Conservation (phyloP, 2,329 filamentous ascomycete species). For the Aspergillus arachidicola region DNA sequence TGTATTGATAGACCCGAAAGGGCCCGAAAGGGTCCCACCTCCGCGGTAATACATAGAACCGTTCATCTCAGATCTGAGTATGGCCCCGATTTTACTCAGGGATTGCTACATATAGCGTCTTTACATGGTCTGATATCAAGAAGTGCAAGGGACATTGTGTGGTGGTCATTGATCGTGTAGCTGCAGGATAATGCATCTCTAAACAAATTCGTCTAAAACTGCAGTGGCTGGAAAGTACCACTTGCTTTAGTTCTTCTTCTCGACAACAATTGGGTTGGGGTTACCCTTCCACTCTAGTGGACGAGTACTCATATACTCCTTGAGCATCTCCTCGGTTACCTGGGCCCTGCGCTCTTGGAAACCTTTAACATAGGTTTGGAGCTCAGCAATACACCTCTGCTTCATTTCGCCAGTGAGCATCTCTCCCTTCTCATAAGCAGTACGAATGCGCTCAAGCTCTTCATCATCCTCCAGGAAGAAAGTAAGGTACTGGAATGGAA, state of each 20-base stretch:
- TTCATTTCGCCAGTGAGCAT: slow-evolving; percentile 90
- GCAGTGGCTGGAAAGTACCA: not conserved
- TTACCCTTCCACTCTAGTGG: slow-evolving; percentile 63
- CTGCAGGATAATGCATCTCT: not conserved
- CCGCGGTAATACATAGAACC: not conserved
- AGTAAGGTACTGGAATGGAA: slow-evolving; percentile 87
- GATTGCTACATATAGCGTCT: not conserved
- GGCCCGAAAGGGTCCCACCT: not conserved
- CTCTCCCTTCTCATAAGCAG: slow-evolving; percentile 67
- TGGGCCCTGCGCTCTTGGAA: slow-evolving; percentile 80
- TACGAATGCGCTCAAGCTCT: slow-evolving; percentile 58
- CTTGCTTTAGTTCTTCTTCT: slow-evolving; percentile 2
- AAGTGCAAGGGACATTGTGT: not conserved
- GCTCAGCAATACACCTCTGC: slow-evolving; percentile 74
- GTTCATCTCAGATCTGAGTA: not conserved
- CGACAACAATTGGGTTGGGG: slow-evolving; percentile 41
- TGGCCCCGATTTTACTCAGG: too few relatives aligned
- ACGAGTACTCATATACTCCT: slow-evolving; percentile 67
- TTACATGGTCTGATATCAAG: too few relatives aligned
- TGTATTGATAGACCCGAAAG: slow-evolving; percentile 13
- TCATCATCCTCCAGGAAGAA: slow-evolving; percentile 91
- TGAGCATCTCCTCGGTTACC: slow-evolving; percentile 76
- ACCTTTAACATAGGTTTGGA: slow-evolving; percentile 73
- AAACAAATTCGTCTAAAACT: not conserved
- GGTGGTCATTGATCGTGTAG: slow-evolving; percentile 1